Percentiles rank a stretch among this genome's conserved stretches.
These are phyloP conservation scores for Noccaea caerulescens DNA, from an alignment of 345 rosid species.

Conservation along the genomic window DNA sequence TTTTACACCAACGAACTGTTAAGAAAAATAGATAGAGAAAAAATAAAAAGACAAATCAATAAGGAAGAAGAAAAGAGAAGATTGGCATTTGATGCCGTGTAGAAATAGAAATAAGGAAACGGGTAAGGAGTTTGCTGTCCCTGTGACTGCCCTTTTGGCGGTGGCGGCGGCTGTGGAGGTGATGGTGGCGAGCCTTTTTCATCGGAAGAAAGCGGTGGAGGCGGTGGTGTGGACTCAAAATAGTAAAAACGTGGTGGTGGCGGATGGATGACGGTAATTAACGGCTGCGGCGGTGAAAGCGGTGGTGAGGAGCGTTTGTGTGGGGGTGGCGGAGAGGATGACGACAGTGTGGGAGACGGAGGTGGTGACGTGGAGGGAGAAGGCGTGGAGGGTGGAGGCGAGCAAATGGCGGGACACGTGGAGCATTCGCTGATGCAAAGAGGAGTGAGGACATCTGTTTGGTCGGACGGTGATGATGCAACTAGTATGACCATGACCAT, in stretches of 20 bases:
- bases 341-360: conserved; percentile 25
- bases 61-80: conserved; percentile 30
- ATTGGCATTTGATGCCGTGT: conserved; percentile 38
- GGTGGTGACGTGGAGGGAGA: conserved; percentile 35
- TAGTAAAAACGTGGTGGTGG: conserved; percentile 46
- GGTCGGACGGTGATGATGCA: conserved; percentile 41
- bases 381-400: conserved; percentile 37
- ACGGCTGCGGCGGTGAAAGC: conserved; percentile 24
- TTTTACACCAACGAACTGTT: conserved; percentile 10
- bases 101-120: conserved; percentile 41
- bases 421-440: conserved; percentile 49
- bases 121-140: conserved; percentile 45
- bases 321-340: conserved; percentile 29
- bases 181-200: conserved; percentile 35
- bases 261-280: conserved; percentile 40
- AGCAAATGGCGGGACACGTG: conserved; percentile 46
- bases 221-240: conserved; percentile 42
- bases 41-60: conserved; percentile 11
- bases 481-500: conserved; percentile 27
- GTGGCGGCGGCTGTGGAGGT: not conserved
- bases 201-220: conserved; percentile 34
- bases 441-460: conserved; percentile 36
- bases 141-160: conserved; percentile 40
- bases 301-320: conserved; percentile 27
- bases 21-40: conserved; percentile 25